A percentile compares a stretch with the other conserved stretches of the same genome.
These are phyloP conservation scores for Vinca minor DNA, from an alignment of 257 asterid genomes.

Conservation along the genomic window DNA sequence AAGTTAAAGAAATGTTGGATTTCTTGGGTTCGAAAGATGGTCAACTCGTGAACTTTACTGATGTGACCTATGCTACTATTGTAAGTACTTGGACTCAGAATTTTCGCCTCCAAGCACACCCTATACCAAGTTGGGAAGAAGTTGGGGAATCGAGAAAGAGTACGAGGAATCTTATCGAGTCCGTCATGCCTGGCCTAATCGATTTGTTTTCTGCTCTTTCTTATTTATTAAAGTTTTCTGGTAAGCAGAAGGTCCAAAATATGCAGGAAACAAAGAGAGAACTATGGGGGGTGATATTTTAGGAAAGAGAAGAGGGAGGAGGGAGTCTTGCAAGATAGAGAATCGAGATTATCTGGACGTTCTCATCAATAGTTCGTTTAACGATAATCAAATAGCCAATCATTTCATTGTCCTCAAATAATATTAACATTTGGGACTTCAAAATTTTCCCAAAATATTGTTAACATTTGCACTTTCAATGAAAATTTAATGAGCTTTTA, in stretches of 20 bases:
- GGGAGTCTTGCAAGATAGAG: neutral
- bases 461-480: too few relatives aligned
- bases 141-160: neutral
- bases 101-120: constrained; percentile 1
- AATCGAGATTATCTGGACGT: neutral
- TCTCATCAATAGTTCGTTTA: neutral
- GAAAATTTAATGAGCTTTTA: too few relatives aligned
- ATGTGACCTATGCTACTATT: neutral
- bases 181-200: neutral
- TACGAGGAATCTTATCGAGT: neutral
- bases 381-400: neutral
- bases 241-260: too few relatives aligned
- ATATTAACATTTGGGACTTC: too few relatives aligned
- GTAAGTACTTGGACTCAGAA: neutral
- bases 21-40: constrained; percentile 6
- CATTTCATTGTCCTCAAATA: neutral
- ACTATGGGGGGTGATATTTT: neutral
- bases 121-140: neutral
- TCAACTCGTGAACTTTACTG: neutral
- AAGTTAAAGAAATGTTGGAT: neutral
- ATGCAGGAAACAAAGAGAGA: neutral
- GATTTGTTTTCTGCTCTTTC: neutral
- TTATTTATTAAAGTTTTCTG: neutral
- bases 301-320: neutral
- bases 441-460: too few relatives aligned